A percentile compares a stretch with the other conserved stretches of the same genome.
Conservation (phyloP, 345 rosid genomes). For the Arabidopsis suecica region DNA sequence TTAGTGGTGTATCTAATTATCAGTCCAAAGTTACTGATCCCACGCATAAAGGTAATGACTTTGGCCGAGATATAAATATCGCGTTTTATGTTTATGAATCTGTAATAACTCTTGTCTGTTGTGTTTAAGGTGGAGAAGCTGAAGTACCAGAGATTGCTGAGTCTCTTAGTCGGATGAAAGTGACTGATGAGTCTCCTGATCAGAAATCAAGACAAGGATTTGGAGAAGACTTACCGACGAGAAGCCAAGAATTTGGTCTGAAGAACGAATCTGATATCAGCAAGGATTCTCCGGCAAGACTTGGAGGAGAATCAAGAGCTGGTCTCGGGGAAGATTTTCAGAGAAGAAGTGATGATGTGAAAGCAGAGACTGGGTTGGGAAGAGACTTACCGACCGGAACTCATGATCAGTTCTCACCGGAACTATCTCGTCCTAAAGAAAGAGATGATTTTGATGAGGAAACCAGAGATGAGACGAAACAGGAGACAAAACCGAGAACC, state of each 20-base stretch:
- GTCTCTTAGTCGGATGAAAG: constrained; percentile 50
- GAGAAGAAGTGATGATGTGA: constrained; percentile 20
- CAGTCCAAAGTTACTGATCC: constrained; percentile 65
- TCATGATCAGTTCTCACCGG: constrained; percentile 70
- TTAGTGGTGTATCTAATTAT: constrained; percentile 52
- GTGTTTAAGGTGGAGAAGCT: constrained; percentile 39
- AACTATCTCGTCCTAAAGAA: constrained; percentile 33
- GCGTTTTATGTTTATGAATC: background rate
- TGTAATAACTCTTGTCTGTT: background rate
- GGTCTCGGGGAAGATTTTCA: background rate
- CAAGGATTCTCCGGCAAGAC: background rate
- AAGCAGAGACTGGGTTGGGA: background rate
- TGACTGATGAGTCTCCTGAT: constrained; percentile 37
- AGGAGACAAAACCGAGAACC: constrained; percentile 38
- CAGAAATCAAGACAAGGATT: constrained; percentile 23
- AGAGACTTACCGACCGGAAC: constrained; percentile 33
- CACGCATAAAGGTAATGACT: constrained; percentile 47
- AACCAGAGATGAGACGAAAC: background rate
- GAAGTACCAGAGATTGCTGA: constrained; percentile 44
- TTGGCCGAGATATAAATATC: background rate
- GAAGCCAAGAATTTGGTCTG: constrained; percentile 3
- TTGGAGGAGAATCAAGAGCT: constrained; percentile 6
- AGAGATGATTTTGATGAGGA: constrained; percentile 12
- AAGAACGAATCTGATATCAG: background rate
- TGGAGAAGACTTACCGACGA: constrained; percentile 10